Evolutionary conservation across 179 eudicot genomes (phyloP), one percentile per base, ranked within the genome.

Genomic region (Actinidia arguta): DNA sequence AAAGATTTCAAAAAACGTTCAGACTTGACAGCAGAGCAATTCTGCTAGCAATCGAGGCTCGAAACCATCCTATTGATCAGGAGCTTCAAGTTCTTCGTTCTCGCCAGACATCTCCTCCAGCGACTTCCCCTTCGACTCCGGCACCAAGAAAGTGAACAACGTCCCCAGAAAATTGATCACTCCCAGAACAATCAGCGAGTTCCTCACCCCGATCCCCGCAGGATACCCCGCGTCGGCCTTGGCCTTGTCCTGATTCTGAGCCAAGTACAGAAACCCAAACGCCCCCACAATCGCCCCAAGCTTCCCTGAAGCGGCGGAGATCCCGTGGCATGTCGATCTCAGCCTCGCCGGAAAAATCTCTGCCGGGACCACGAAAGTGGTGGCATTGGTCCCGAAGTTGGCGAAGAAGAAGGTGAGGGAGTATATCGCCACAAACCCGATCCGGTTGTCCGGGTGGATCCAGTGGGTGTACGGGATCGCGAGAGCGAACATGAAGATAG

Each of bases 291-390:
- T 91, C 3, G 92, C 94, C 13, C 93, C 93, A 1, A 87, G 73
- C 83, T 89, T 91, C 46, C 93, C 93, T 0, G 92, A 63, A 5
- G 93, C 93, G 61, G 93, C 93, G 0, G 92, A 91, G 71, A 91
- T 88, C 22, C 93, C 93, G 56, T 91, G 93, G 74, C 93, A 91
- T 4, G 93, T 91, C 4, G 93, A 89, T 66, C 93, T 61, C 18
- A 91, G 80, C 84, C 93, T 82, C 4, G 93, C 93, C 2, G 93
- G 93, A 69, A 91, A 91, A 39, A 91, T 91, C 91, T 91, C 93
- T 0, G 92, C 93, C 14, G 93, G 93, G 51, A 91, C 92, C 0
- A 91, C 85, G 76, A 91, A 91, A 27, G 93, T 91, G 27, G 93
- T 91, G 17, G 93, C 91, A 27, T 91, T 91, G 1, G 93, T 92